Conservation (phyloP, 371 early-diverging fungal genomes). For the Mucor mucedo region DNA sequence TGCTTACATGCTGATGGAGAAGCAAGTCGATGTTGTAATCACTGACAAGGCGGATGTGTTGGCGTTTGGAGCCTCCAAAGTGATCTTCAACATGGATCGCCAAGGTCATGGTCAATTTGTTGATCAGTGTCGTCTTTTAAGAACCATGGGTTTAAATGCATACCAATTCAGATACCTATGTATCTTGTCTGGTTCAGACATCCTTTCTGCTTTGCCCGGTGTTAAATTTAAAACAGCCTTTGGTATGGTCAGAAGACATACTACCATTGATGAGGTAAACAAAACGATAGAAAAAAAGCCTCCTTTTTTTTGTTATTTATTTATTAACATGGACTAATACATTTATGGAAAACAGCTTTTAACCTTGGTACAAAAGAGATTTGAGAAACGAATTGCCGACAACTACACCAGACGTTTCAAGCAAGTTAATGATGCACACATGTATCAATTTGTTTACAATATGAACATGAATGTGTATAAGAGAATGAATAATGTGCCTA, state of each 20-base stretch:
- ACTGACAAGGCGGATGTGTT: conserved; percentile 98
- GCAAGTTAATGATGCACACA: too few relatives aligned
- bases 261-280: not conserved
- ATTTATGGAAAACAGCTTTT: too few relatives aligned
- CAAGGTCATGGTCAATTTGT: conserved; percentile 54
- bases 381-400: too few relatives aligned
- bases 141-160: not conserved
- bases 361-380: too few relatives aligned
- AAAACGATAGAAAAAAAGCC: too few relatives aligned
- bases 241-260: not conserved
- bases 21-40: conserved; percentile 82
- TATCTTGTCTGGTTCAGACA: conserved; percentile 96
- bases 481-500: too few relatives aligned
- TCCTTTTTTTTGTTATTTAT: too few relatives aligned
- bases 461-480: too few relatives aligned
- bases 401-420: too few relatives aligned
- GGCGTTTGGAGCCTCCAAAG: conserved; percentile 87
- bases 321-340: too few relatives aligned
- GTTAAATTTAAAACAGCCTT: conserved; percentile 77
- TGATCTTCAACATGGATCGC: conserved; percentile 79
- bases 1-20: conserved; percentile 66
- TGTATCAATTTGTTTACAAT: too few relatives aligned
- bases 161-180: conserved; percentile 63
- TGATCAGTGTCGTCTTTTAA: not conserved
- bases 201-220: conserved; percentile 82